Evolutionary conservation across 148 eudicot species (phyloP).

Genomic region (Agrostemma githago): DNA sequence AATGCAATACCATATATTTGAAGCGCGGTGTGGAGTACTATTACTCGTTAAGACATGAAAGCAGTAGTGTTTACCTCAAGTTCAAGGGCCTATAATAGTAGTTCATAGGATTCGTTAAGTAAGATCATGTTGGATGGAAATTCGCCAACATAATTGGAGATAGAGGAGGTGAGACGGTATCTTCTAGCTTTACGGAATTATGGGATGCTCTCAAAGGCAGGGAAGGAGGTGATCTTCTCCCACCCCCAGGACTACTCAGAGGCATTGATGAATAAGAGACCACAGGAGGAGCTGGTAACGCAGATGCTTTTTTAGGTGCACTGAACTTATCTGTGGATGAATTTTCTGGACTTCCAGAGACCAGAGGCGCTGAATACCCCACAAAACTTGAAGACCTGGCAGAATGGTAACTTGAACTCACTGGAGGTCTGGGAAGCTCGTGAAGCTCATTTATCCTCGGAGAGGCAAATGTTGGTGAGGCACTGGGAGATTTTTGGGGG

Average conservation of each 20-base stretch:
- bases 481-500: slow-evolving; percentile 49
- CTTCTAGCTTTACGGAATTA: slow-evolving; percentile 22
- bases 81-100: slow-evolving; percentile 7
- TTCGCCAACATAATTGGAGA: slow-evolving; percentile 39
- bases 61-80: slow-evolving; percentile 19
- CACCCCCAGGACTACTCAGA: slow-evolving; percentile 13
- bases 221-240: slow-evolving; percentile 19
- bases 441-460: slow-evolving; percentile 90
- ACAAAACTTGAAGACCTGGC: slow-evolving; percentile 35
- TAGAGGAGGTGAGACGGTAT: slow-evolving; percentile 44
- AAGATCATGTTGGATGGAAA: slow-evolving; percentile 26
- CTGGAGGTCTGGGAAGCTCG: slow-evolving; percentile 93
- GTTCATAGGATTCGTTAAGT: not conserved
- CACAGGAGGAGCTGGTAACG: slow-evolving; percentile 19
- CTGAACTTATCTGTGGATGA: slow-evolving; percentile 9
- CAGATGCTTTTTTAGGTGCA: slow-evolving; percentile 19
- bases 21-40: slow-evolving; percentile 1
- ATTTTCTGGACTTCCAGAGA: slow-evolving; percentile 40
- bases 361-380: slow-evolving; percentile 66
- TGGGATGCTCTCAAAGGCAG: slow-evolving; percentile 19
- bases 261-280: slow-evolving; percentile 22
- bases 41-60: not conserved
- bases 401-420: slow-evolving; percentile 24
- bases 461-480: slow-evolving; percentile 51
- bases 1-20: not conserved